Percentiles rank a stretch among this genome's conserved stretches.
Conservation (phyloP, 768 basidiomycete species). For the Agrocybe praecox region DNA sequence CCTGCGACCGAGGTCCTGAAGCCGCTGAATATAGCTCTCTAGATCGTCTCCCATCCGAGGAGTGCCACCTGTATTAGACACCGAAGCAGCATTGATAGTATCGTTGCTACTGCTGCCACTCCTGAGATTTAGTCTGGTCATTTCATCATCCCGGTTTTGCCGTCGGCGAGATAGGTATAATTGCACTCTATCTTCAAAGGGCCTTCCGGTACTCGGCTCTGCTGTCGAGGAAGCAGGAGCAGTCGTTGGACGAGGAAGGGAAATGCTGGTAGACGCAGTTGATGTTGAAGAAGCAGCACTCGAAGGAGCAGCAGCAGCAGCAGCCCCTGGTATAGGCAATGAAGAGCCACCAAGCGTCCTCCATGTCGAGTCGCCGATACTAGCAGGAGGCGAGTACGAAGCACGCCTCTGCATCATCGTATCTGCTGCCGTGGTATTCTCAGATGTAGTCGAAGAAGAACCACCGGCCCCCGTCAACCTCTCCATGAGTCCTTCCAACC, state of each 20-base stretch:
- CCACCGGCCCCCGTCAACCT: neutral
- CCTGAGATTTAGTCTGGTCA: too few relatives aligned
- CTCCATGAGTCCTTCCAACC: too few relatives aligned
- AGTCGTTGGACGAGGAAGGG: neutral
- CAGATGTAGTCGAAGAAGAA: neutral
- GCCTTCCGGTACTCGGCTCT: too few relatives aligned
- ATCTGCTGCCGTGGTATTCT: neutral
- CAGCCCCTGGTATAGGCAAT: neutral
- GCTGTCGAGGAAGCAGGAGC: neutral
- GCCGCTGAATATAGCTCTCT: neutral
- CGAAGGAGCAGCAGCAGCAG: neutral
- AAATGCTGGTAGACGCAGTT: neutral
- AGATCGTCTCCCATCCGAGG: too few relatives aligned
- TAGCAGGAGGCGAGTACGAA: slow-evolving; percentile 41
- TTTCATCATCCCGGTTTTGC: too few relatives aligned
- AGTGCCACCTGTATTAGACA: too few relatives aligned
- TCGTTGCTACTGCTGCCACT: too few relatives aligned
- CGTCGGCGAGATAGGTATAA: too few relatives aligned
- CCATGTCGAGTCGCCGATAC: slow-evolving; percentile 49
- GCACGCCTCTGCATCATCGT: slow-evolving; percentile 1
- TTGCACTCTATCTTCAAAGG: too few relatives aligned
- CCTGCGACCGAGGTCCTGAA: neutral
- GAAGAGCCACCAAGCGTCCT: slow-evolving; percentile 29
- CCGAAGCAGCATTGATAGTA: too few relatives aligned
- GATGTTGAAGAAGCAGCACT: neutral